Evolutionary conservation across 179 eudicot species (phyloP), one percentile per base, ranked within the genome.

Genomic region (Silene coronaria): DNA sequence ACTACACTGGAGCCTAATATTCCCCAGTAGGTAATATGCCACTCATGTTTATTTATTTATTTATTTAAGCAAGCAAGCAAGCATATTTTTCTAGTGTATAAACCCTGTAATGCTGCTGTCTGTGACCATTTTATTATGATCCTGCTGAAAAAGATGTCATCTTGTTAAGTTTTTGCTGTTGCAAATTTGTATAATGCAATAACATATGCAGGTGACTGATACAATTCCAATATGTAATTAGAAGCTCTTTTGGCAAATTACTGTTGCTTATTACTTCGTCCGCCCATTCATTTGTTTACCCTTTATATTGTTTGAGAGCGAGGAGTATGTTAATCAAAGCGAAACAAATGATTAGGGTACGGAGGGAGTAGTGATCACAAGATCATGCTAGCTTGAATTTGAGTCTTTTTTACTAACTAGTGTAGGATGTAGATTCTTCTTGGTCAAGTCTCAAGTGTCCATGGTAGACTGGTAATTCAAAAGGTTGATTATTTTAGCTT

Each of bases 71-170:
- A n/a, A n/a, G n/a, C n/a, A n/a, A n/a, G n/a, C n/a, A n/a, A n/a
- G 27, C 28, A 30, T 59, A 10, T 70, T 69, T 69, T 69, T 45
- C 10, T 36, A 36, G 10, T 36, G 8, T 57, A 36, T 57, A 26
- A 65, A 22, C n/a, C 30, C 48, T 69, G 75, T 13, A 28, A 16
- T 13, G n/a, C 17, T 51, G n/a, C n/a, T 51, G n/a, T 9, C 57
- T 55, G 24, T 71, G 63, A 30, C 7, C 8, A 23, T 36, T 30
- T 65, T 53, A 4, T 45, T 22, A 71, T 71, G 76, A 75, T 73
- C 76, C 76, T 76, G 38, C 42, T 59, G 38, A 19, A 32, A 19
- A 73, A 76, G 68, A 22, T 76, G 45, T 65, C 14, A 71, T 45
- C 71, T 57, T 79, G 30, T 24, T 65, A 45, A 46, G 62, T 16